Conservation (phyloP, 1,139 yeast genomes). For the Blastobotrys elegans region DNA sequence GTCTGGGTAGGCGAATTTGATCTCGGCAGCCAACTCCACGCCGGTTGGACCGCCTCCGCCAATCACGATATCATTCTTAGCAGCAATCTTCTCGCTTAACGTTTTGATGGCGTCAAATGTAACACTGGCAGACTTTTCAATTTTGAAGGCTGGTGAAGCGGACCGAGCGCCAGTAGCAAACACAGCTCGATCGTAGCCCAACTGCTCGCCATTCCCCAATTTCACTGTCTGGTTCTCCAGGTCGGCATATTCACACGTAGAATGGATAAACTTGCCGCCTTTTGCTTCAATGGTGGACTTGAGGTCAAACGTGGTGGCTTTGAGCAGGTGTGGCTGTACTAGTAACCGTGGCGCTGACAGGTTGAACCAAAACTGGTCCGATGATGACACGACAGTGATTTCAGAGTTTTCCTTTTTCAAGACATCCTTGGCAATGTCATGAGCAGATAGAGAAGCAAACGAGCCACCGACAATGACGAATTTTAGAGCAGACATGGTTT, state of each 20-base stretch:
- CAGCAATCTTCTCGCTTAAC: conserved; percentile 66
- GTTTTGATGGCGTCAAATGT: conserved; percentile 63
- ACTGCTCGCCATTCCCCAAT: conserved; percentile 32
- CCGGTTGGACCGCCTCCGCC: conserved; percentile 96
- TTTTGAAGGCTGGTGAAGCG: conserved; percentile 72
- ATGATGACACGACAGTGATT: conserved; percentile 22
- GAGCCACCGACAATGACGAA: neutral
- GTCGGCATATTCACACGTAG: conserved; percentile 31
- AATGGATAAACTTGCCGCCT: conserved; percentile 26
- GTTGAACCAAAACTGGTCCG: conserved; percentile 19
- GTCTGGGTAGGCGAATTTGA: conserved; percentile 20
- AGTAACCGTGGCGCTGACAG: conserved; percentile 27
- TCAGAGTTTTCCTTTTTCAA: neutral
- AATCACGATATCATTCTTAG: conserved; percentile 69
- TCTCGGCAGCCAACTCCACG: conserved; percentile 82
- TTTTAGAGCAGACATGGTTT: too few relatives aligned
- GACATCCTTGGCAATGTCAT: neutral
- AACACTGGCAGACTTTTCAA: conserved; percentile 51
- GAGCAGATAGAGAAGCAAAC: neutral
- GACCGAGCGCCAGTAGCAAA: conserved; percentile 72
- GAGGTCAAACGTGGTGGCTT: conserved; percentile 14
- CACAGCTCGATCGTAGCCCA: conserved; percentile 65
- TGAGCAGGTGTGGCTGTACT: conserved; percentile 20
- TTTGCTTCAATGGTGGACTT: conserved; percentile 18
- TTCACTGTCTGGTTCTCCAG: conserved; percentile 26